A percentile compares a stretch with the other conserved stretches of the same genome.
Evolutionary conservation across 2,329 filamentous ascomycete species (phyloP).

Genomic region (Fonsecaea pedrosoi): DNA sequence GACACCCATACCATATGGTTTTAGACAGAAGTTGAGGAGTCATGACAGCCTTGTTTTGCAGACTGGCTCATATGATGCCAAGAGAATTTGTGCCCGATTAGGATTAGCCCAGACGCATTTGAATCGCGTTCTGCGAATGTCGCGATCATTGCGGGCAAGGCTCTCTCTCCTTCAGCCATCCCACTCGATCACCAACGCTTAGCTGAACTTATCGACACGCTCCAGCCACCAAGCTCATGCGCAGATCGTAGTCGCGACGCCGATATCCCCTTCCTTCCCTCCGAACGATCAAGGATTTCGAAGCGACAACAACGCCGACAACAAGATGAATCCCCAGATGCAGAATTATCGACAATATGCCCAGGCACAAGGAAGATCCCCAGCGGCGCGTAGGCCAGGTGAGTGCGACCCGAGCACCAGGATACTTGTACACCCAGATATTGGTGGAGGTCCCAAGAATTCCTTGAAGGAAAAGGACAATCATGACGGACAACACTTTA

Average conservation of each 20-base stretch:
- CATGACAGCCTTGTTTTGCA: not conserved
- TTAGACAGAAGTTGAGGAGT: not conserved
- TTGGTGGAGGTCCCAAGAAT: slow-evolving; percentile 1
- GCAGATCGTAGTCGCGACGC: not conserved
- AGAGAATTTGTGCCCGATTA: slow-evolving; percentile 1
- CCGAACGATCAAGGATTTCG: not conserved
- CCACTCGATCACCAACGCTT: not conserved
- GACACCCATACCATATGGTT: not conserved
- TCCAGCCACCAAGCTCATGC: not conserved
- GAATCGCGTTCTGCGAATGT: slow-evolving; percentile 11
- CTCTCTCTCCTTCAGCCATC: not conserved
- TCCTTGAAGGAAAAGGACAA: not conserved
- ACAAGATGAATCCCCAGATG: slow-evolving; percentile 41
- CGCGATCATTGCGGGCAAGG: not conserved
- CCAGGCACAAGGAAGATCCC: slow-evolving; percentile 37
- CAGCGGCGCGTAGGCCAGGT: slow-evolving; percentile 38
- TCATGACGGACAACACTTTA: not conserved
- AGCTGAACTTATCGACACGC: not conserved
- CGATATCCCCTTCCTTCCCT: not conserved
- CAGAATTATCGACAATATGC: slow-evolving; percentile 40
- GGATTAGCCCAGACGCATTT: slow-evolving; percentile 22
- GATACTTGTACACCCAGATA: not conserved
- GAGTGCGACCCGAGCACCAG: slow-evolving; percentile 31
- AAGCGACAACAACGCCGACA: not conserved
- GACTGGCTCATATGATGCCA: slow-evolving; percentile 16